A percentile compares a stretch with the other conserved stretches of the same genome.
Evolutionary conservation across 306 rosid genomes (phyloP).

Genomic region (Inga laurina): DNA sequence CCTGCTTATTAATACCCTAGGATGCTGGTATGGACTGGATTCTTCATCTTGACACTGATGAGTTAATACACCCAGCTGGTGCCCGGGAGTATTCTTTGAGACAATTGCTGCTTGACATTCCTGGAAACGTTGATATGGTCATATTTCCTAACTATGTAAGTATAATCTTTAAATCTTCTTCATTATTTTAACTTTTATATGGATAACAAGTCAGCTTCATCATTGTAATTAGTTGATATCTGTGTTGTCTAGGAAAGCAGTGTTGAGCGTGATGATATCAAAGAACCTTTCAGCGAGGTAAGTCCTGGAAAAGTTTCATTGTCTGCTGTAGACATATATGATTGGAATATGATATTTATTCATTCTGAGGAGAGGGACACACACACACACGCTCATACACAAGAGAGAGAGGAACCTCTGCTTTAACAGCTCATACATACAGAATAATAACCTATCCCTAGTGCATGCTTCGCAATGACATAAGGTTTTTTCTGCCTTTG

Average conservation of each 20-base stretch:
- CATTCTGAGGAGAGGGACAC: background rate
- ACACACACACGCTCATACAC: background rate
- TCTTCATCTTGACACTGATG: conserved; percentile 96
- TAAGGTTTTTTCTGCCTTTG: background rate
- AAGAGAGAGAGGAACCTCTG: no score
- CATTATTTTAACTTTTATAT: conserved; percentile 12
- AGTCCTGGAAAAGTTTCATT: conserved; percentile 20
- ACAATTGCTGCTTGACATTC: conserved; percentile 89
- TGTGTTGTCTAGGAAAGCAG: conserved; percentile 78
- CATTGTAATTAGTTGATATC: conserved; percentile 30
- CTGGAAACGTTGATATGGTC: conserved; percentile 90
- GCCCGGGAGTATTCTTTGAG: conserved; percentile 88
- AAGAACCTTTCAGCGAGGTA: conserved; percentile 98
- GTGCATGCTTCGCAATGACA: background rate
- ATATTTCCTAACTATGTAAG: conserved; percentile 95
- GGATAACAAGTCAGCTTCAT: conserved; percentile 16
- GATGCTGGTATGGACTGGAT: conserved; percentile 97
- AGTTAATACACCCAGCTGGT: conserved; percentile 92
- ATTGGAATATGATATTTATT: background rate
- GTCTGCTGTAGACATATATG: background rate
- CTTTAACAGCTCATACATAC: no score
- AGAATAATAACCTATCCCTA: no score
- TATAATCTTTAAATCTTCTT: conserved; percentile 32
- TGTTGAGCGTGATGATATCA: conserved; percentile 85
- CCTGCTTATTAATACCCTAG: conserved; percentile 47